Evolutionary conservation across 2,329 filamentous ascomycete species (phyloP).

Genomic region (Hymenoscyphus albidus): DNA sequence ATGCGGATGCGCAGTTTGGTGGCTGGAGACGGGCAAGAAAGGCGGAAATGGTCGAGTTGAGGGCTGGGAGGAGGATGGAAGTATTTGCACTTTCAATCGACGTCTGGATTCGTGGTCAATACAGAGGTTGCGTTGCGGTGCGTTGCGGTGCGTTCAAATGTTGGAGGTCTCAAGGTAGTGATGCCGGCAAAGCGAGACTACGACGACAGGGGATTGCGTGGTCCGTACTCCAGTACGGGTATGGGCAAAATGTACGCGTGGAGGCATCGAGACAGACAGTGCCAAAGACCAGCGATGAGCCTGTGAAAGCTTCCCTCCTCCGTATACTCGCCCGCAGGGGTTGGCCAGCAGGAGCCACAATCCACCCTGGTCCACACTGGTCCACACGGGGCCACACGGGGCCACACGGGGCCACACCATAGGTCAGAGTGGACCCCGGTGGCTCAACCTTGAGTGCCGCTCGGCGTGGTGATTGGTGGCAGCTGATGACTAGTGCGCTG

Average conservation of each 20-base stretch:
- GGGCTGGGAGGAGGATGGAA: not conserved
- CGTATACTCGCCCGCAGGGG: not conserved
- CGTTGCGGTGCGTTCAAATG: too few species aligned
- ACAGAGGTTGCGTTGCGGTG: too few species aligned
- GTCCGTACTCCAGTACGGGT: too few species aligned
- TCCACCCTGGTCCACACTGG: not conserved
- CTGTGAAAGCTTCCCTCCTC: not conserved
- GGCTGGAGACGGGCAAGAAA: not conserved
- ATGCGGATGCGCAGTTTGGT: constrained; percentile 2
- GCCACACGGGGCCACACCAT: not conserved
- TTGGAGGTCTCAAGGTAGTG: too few species aligned
- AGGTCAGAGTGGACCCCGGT: not conserved
- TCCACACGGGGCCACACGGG: not conserved
- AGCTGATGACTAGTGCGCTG: not conserved
- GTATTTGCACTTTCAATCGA: not conserved
- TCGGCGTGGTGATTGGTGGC: not conserved
- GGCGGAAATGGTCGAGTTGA: not conserved
- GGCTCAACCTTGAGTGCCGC: not conserved
- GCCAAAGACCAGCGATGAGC: not conserved
- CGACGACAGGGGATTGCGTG: too few species aligned
- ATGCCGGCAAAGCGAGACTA: too few species aligned
- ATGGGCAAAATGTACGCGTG: not conserved
- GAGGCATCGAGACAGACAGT: not conserved
- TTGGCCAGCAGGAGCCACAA: not conserved
- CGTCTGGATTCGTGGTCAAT: too few species aligned